Conservation (phyloP, 139 green algal genomes). For the Diplosphaera chodatii region DNA sequence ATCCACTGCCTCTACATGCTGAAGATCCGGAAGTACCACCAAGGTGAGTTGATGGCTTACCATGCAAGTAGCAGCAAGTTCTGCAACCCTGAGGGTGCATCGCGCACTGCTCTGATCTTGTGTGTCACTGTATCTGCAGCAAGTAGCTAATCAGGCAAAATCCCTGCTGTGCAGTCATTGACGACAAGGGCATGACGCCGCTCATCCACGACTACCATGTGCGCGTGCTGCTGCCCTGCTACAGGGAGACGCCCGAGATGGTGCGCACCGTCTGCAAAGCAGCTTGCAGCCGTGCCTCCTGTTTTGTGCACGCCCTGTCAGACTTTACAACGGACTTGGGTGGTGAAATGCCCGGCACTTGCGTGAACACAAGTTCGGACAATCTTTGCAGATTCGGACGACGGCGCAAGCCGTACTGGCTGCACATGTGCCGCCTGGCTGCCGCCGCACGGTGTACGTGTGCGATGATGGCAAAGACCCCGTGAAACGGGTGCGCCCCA, state of each 20-base stretch:
- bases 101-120: not conserved
- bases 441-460: slow-evolving; percentile 3
- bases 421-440: not conserved
- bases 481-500: not conserved
- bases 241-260: slow-evolving; percentile 10
- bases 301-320: too few species aligned
- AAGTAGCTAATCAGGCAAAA: too few species aligned
- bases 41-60: not conserved
- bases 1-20: not conserved
- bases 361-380: too few species aligned
- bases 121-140: too few species aligned
- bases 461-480: slow-evolving; percentile 11
- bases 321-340: too few species aligned
- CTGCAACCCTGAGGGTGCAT: not conserved
- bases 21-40: not conserved
- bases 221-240: slow-evolving; percentile 9
- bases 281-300: too few species aligned
- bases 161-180: slow-evolving; percentile 18
- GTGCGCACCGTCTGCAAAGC: not conserved
- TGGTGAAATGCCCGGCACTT: too few species aligned
- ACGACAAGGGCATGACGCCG: not conserved
- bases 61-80: too few species aligned
- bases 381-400: not conserved
- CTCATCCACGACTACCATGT: not conserved
- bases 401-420: not conserved